phyloP scores from a whole-genome alignment of 768 basidiomycete species.

The Candolleomyces aberdarensis region DNA sequence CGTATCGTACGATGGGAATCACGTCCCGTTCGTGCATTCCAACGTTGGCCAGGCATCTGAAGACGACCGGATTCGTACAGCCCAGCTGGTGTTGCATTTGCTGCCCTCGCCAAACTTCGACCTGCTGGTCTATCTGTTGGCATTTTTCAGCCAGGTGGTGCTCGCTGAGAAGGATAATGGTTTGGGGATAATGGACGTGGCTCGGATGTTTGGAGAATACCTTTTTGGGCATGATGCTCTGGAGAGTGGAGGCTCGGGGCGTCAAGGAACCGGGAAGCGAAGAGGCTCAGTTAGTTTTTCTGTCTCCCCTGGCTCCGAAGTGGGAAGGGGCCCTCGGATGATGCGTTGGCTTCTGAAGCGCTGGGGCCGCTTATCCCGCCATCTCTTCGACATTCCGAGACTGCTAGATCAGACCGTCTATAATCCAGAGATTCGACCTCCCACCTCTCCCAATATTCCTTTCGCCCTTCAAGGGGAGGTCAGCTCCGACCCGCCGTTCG shows the following conservation, averaged over 20 bases:
- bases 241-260: not conserved
- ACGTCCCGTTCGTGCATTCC: not conserved
- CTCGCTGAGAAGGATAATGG: slow-evolving; percentile 32
- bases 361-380: slow-evolving; percentile 3
- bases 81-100: slow-evolving; percentile 37
- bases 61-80: slow-evolving; percentile 22
- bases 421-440: not conserved
- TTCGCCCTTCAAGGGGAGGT: not conserved
- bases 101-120: slow-evolving; percentile 42
- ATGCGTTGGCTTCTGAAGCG: slow-evolving; percentile 8
- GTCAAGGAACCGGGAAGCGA: not conserved
- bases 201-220: slow-evolving; percentile 30
- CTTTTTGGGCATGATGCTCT: slow-evolving; percentile 26
- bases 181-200: slow-evolving; percentile 26
- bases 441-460: not conserved
- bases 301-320: not conserved
- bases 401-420: not conserved
- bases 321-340: slow-evolving; percentile 1
- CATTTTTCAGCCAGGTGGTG: slow-evolving; percentile 41
- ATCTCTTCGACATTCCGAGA: slow-evolving; percentile 6
- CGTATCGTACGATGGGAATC: not conserved
- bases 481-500: not conserved
- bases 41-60: slow-evolving; percentile 5
- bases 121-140: slow-evolving; percentile 41
- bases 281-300: not conserved